A percentile compares a stretch with the other conserved stretches of the same genome.
phyloP scores from a whole-genome alignment of 2,329 filamentous ascomycete genomes.

The Colletotrichum paranaense region DNA sequence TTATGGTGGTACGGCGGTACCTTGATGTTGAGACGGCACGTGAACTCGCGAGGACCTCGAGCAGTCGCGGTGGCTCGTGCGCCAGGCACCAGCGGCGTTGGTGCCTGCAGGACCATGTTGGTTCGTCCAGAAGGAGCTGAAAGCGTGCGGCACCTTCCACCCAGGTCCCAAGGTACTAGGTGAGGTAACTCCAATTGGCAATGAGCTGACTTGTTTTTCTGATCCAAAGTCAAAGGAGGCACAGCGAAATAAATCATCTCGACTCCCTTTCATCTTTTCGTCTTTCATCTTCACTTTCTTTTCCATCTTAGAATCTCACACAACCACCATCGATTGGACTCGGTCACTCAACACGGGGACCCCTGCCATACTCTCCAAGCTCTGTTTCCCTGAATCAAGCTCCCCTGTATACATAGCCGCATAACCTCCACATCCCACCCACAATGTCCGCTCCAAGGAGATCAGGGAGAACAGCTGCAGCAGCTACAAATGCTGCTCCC shows the following conservation, averaged over 20 bases:
- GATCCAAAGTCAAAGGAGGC: background rate
- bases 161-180: background rate
- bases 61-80: constrained; percentile 25
- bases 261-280: background rate
- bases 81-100: constrained; percentile 33
- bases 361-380: background rate
- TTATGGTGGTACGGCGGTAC: background rate
- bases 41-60: constrained; percentile 17
- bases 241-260: background rate
- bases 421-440: constrained; percentile 8
- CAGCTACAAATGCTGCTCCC: background rate
- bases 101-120: constrained; percentile 27
- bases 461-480: constrained; percentile 20
- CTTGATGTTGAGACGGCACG: constrained; percentile 5
- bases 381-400: background rate
- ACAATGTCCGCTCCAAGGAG: constrained; percentile 30
- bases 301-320: background rate
- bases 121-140: constrained; percentile 9
- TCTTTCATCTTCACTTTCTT: background rate
- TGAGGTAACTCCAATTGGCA: background rate
- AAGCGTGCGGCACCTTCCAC: constrained; percentile 14
- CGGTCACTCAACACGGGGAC: background rate
- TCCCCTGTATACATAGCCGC: background rate
- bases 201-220: background rate
- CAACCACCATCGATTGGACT: background rate